Conservation (phyloP, 1,284 basidiomycete genomes). For the Malassezia cuniculi region DNA sequence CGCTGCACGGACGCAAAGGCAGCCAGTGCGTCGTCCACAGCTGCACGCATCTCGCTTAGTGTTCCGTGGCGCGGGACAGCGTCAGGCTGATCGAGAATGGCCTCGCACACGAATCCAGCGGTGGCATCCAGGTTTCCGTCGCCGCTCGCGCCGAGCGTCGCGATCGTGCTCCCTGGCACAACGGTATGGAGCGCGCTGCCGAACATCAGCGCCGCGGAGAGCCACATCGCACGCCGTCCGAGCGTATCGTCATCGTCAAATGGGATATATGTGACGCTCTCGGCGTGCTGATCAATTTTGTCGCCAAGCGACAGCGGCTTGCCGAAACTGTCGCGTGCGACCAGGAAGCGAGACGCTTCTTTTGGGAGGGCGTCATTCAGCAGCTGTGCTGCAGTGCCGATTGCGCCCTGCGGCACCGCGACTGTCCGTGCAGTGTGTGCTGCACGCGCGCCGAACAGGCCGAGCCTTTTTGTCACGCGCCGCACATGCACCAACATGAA, state of each 20-base stretch:
- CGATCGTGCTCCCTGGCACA: slow-evolving; percentile 2
- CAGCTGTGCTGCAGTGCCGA: slow-evolving; percentile 5
- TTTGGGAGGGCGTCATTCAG: slow-evolving; percentile 6
- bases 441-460: too few species aligned
- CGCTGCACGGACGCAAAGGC: background rate
- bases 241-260: slow-evolving; percentile 9
- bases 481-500: too few species aligned
- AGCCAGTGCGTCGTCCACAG: slow-evolving; percentile 1
- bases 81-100: background rate
- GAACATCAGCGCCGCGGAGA: slow-evolving; percentile 14
- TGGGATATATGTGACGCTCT: slow-evolving; percentile 3
- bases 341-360: slow-evolving; percentile 9
- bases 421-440: too few species aligned
- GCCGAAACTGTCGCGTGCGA: slow-evolving; percentile 5
- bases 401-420: too few species aligned
- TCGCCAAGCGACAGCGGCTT: slow-evolving; percentile 3
- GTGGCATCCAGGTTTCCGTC: background rate
- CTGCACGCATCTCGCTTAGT: background rate
- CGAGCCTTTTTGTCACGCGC: too few species aligned
- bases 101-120: slow-evolving; percentile 12
- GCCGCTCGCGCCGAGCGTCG: background rate
- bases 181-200: slow-evolving; percentile 5
- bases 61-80: background rate
- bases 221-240: slow-evolving; percentile 15
- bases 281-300: background rate